These are phyloP conservation scores for Hypoxylon sp. DNA, from an alignment of 2,329 filamentous ascomycete genomes.

Conservation along the genomic window DNA sequence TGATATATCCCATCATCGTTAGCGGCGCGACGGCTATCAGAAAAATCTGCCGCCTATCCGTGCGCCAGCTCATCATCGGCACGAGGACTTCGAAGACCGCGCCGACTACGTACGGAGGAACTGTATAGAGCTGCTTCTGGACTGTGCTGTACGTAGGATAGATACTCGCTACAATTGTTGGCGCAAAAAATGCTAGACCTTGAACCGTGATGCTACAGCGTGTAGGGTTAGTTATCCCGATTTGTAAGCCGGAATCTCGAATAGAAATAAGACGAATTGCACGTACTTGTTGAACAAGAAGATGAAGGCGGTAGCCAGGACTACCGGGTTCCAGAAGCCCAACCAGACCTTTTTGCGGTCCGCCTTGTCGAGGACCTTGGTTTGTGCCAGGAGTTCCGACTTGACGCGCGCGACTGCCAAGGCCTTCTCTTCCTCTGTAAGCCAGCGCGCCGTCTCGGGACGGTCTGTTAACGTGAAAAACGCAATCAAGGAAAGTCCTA, in stretches of 20 bases:
- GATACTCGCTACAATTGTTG: conserved; percentile 78
- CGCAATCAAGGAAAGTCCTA: conserved; percentile 68
- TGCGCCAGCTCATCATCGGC: conserved; percentile 72
- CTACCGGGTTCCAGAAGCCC: conserved; percentile 75
- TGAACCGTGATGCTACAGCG: conserved; percentile 74
- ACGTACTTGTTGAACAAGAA: conserved; percentile 52
- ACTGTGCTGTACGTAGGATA: conserved; percentile 72
- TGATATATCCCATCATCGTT: conserved; percentile 78
- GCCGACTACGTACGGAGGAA: conserved; percentile 78
- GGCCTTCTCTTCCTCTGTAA: conserved; percentile 75
- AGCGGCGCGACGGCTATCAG: conserved; percentile 72
- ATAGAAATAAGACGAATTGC: not conserved
- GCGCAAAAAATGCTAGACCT: conserved; percentile 77
- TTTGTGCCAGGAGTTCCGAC: conserved; percentile 75
- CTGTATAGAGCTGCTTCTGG: conserved; percentile 77
- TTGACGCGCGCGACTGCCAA: conserved; percentile 77
- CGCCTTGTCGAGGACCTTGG: conserved; percentile 74
- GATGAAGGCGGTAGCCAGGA: conserved; percentile 48
- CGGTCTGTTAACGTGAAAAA: conserved; percentile 78
- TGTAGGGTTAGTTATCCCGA: conserved; percentile 13
- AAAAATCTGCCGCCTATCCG: conserved; percentile 72
- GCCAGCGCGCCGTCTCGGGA: conserved; percentile 77
- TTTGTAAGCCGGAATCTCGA: conserved; percentile 61
- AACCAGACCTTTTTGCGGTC: conserved; percentile 70
- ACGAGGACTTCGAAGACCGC: conserved; percentile 76